Percentiles rank a stretch among this genome's conserved stretches.
phyloP scores from a whole-genome alignment of 1,284 basidiomycete species.

The Malassezia pachydermatis region DNA sequence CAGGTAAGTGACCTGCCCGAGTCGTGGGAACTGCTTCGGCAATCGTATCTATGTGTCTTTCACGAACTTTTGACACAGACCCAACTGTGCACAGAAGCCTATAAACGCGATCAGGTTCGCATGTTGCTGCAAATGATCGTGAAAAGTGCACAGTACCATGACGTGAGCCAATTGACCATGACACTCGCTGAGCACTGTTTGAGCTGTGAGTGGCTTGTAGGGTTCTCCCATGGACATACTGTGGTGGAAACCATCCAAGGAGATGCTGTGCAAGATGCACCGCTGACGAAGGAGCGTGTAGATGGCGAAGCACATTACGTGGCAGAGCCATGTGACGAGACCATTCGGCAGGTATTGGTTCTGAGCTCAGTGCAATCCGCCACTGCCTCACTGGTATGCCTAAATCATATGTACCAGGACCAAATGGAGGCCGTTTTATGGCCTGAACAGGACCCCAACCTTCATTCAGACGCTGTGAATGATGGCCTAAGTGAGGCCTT shows the following conservation, averaged over 20 bases:
- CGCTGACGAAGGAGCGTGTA: not conserved
- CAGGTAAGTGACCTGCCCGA: constrained; percentile 84
- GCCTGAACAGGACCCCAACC: not conserved
- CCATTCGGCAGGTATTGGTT: constrained; percentile 2
- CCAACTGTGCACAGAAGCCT: constrained; percentile 68
- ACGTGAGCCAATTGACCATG: constrained; percentile 64
- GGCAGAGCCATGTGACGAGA: constrained; percentile 1
- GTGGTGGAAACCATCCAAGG: constrained; percentile 27
- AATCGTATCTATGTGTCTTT: constrained; percentile 90
- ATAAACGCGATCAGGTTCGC: constrained; percentile 84
- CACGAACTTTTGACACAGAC: constrained; percentile 91
- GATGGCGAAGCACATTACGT: not conserved
- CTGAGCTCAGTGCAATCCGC: constrained; percentile 11
- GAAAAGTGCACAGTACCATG: constrained; percentile 62
- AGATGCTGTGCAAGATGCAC: constrained; percentile 18
- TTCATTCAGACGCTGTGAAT: not conserved
- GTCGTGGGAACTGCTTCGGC: constrained; percentile 85
- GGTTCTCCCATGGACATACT: constrained; percentile 16
- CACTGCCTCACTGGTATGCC: constrained; percentile 2
- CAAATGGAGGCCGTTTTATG: not conserved
- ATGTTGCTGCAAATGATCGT: constrained; percentile 69
- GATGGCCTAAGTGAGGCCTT: not conserved
- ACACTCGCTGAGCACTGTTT: constrained; percentile 79
- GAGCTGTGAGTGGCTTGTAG: constrained; percentile 29
- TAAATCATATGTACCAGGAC: not conserved